Base-by-base conservation (phyloP, 1,139 yeast genomes). In the Yamadazyma aaseri region DNA sequence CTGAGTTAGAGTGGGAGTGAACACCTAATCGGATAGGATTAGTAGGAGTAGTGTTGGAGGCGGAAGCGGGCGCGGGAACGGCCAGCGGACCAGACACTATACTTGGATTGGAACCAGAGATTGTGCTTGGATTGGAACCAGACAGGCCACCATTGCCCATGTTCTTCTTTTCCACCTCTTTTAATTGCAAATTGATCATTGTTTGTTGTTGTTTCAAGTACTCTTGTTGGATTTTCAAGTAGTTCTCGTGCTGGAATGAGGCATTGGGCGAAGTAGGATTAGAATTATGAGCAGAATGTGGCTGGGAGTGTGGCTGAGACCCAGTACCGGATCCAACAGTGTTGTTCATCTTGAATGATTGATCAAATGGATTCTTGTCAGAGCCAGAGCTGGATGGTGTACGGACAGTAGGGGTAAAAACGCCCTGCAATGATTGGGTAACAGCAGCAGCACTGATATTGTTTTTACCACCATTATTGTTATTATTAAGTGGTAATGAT, bases 311-410 rank as follows among this genome's bases (percentile, higher is more conserved):
- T 3, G 32, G 29, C 3, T 34, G 29, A n/a, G 14, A 16, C n/a
- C 8, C 23, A 3, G 18, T 9, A 10, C 15, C 29, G 6, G 32
- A 18, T 15, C 16, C 23, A 10, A 17, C 12, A 6, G 20, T 28
- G 8, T 17, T 27, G 14, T 28, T 18, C 14, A 17, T 23, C 22
- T 17, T 42, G 31, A 65, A 64, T 1, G 60, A 52, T 17, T 50
- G 54, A 23, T 67, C 74, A 42, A 69, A 69, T 36, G 73, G 73
- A 44, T 68, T 68, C 12, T 47, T 53, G 30, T 61, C 69, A 3
- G 49, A 41, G 4, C 51, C 50, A 10, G 53, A 46, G 18, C 47
- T 49, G 13, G 47, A 44, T 2, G 74, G 74, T 1, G 73, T 63
- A 33, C 49, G 53, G 20, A 67, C 55, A 11, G 49, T 51, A 2